phyloP scores from a whole-genome alignment of 2,329 filamentous ascomycete genomes.

The Nigrospora sphaerica region DNA sequence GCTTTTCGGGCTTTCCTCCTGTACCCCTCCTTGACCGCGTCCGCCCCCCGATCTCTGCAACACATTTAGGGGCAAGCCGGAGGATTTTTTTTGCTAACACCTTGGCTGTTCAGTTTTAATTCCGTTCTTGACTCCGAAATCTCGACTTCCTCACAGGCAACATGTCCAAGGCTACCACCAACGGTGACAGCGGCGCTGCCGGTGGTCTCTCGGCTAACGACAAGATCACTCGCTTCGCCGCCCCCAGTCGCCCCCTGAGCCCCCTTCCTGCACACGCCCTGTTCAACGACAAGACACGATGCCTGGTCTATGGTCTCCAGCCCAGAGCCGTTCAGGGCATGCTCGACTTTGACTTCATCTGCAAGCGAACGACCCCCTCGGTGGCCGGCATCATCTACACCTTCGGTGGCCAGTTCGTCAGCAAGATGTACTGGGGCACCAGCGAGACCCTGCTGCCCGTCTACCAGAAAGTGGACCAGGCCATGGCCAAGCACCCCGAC shows the following conservation, averaged over 20 bases:
- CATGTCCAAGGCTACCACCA: slow-evolving; percentile 48
- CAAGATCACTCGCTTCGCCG: slow-evolving; percentile 94
- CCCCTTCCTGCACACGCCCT: slow-evolving; percentile 82
- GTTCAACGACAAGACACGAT: slow-evolving; percentile 99
- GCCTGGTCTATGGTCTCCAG: slow-evolving; percentile 99
- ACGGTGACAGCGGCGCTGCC: slow-evolving; percentile 39
- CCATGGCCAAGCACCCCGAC: slow-evolving; percentile 91
- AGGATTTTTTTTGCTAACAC: no score
- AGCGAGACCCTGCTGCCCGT: slow-evolving; percentile 97
- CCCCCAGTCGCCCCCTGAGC: slow-evolving; percentile 86
- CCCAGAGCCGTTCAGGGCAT: slow-evolving; percentile 86
- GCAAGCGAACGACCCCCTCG: slow-evolving; percentile 94
- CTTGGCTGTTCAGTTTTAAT: not conserved
- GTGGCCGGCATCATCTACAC: slow-evolving; percentile 99
- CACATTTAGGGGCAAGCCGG: no score
- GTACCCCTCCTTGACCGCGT: no score
- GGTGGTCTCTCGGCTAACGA: slow-evolving; percentile 76
- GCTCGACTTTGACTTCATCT: slow-evolving; percentile 99
- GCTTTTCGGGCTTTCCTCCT: no score
- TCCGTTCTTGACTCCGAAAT: slow-evolving; percentile 5
- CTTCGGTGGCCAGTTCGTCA: slow-evolving; percentile 99
- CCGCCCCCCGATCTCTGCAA: no score
- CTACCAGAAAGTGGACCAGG: slow-evolving; percentile 91
- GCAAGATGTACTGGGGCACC: slow-evolving; percentile 99
- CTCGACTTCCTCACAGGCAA: slow-evolving; percentile 20